A percentile compares a stretch with the other conserved stretches of the same genome.
Evolutionary conservation across 768 basidiomycete genomes (phyloP).

Genomic region (Trametes villosa): DNA sequence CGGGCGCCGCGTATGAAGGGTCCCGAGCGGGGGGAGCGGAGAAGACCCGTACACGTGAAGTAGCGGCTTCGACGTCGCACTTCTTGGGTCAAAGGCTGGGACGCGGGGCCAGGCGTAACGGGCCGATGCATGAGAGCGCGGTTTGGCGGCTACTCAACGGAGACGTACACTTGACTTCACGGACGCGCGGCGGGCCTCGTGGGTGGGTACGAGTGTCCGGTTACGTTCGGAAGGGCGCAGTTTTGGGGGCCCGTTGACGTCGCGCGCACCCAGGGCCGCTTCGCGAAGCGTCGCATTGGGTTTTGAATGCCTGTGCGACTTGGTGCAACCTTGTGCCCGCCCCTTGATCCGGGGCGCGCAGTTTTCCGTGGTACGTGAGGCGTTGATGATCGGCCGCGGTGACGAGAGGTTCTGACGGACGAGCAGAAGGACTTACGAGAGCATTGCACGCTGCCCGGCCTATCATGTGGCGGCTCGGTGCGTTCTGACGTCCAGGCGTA

Average conservation of each 20-base stretch:
- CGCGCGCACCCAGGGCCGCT: slow-evolving; percentile 3
- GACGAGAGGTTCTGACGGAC: slow-evolving; percentile 15
- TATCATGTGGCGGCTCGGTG: slow-evolving; percentile 3
- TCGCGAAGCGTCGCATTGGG: slow-evolving; percentile 10
- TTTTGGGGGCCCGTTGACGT: slow-evolving; percentile 1
- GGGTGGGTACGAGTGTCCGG: slow-evolving; percentile 2
- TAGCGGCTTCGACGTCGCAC: background rate
- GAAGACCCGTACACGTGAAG: background rate
- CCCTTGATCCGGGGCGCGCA: background rate
- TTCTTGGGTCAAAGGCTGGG: background rate
- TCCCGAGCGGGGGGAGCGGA: background rate
- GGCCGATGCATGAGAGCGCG: background rate
- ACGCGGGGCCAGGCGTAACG: background rate
- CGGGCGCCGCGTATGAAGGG: slow-evolving; percentile 1
- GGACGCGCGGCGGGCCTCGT: background rate
- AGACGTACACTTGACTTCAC: background rate
- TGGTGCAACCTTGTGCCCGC: background rate
- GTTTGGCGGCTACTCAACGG: background rate
- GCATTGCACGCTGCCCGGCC: background rate
- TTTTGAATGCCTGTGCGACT: background rate
- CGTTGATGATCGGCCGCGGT: slow-evolving; percentile 8
- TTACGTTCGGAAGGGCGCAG: slow-evolving; percentile 1
- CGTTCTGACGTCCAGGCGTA: background rate
- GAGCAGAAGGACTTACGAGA: background rate
- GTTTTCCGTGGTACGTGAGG: background rate